Percentiles rank a stretch among this genome's conserved stretches.
phyloP scores from a whole-genome alignment of 371 early-diverging fungal species.

The Mortierella sp. region DNA sequence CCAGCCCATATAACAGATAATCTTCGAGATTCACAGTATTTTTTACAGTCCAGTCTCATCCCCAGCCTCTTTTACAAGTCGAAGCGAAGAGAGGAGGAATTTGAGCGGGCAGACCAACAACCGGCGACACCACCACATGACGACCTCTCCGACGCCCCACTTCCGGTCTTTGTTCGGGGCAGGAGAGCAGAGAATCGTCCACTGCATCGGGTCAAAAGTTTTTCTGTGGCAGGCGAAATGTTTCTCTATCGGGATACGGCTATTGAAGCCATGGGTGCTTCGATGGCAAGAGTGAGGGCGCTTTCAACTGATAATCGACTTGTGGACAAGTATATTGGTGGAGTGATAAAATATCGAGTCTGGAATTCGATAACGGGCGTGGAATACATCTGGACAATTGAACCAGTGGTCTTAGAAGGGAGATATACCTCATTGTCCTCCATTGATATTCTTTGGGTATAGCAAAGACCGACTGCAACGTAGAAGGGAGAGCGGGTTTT shows the following conservation, averaged over 20 bases:
- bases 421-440: neutral
- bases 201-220: too few species aligned
- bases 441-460: neutral
- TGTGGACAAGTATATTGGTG: neutral
- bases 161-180: neutral
- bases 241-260: too few species aligned
- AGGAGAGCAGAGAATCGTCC: neutral
- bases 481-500: too few species aligned
- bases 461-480: neutral
- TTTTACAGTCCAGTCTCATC: conserved; percentile 22
- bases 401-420: conserved; percentile 25
- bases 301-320: too few species aligned
- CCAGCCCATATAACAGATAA: neutral
- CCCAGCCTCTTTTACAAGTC: conserved; percentile 22
- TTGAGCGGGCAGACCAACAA: too few species aligned
- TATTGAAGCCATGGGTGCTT: too few species aligned
- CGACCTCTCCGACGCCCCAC: neutral
- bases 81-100: too few species aligned
- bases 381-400: conserved; percentile 33
- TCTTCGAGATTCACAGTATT: conserved; percentile 1
- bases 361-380: conserved; percentile 30
- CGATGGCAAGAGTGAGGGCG: neutral
- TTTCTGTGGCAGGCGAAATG: too few species aligned
- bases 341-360: conserved; percentile 9
- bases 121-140: neutral